A percentile compares a stretch with the other conserved stretches of the same genome.
Evolutionary conservation across 2,329 filamentous ascomycete species (phyloP).

Genomic region (Hypoxylon sp.): DNA sequence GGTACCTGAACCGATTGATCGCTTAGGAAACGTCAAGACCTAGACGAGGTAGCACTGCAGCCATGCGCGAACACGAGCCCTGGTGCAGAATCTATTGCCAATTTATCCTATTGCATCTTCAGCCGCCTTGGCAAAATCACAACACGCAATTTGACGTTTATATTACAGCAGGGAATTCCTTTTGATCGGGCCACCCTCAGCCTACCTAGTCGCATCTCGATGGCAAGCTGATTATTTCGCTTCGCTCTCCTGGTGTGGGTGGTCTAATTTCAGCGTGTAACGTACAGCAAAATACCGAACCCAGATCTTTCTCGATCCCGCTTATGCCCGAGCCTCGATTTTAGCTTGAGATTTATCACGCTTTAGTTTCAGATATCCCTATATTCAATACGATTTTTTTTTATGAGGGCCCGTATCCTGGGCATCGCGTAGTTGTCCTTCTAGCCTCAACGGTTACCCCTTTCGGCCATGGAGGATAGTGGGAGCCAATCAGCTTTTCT

Average conservation of each 20-base stretch:
- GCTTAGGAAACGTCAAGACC: slow-evolving; percentile 34
- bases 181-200: slow-evolving; percentile 26
- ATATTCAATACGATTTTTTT: background rate
- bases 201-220: slow-evolving; percentile 11
- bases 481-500: slow-evolving; percentile 35
- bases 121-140: slow-evolving; percentile 50
- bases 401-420: slow-evolving; percentile 3
- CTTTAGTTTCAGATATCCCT: background rate
- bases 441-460: slow-evolving; percentile 24
- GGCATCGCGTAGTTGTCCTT: background rate
- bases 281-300: slow-evolving; percentile 23
- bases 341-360: background rate
- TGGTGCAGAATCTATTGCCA: slow-evolving; percentile 32
- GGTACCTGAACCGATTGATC: slow-evolving; percentile 43
- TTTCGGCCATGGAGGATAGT: slow-evolving; percentile 20
- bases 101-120: slow-evolving; percentile 52
- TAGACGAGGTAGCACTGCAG: slow-evolving; percentile 45
- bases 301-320: slow-evolving; percentile 20
- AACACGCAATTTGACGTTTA: slow-evolving; percentile 34
- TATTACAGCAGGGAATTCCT: slow-evolving; percentile 33
- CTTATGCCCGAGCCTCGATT: slow-evolving; percentile 5
- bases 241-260: background rate
- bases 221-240: slow-evolving; percentile 10
- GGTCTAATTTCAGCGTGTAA: slow-evolving; percentile 9
- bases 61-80: slow-evolving; percentile 38